Conservation (phyloP, 257 asterid genomes). For the Solanum sitiens region DNA sequence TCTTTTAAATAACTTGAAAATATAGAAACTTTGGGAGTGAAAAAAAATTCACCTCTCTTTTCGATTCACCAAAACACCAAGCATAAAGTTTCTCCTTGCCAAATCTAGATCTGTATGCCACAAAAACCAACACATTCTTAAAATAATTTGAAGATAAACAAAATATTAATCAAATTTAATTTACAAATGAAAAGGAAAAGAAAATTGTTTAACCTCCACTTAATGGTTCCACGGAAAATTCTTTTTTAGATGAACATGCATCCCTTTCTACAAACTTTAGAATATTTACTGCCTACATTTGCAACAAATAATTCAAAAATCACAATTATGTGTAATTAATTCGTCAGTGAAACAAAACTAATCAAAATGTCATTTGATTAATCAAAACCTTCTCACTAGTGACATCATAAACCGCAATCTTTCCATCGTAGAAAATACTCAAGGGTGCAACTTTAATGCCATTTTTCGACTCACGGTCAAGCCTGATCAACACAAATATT, state of each 20-base stretch:
- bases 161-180: neutral
- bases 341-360: neutral
- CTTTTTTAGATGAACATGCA: neutral
- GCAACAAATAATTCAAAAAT: neutral
- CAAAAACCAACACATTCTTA: neutral
- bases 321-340: neutral
- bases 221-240: neutral
- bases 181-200: neutral
- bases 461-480: neutral
- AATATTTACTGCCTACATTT: neutral
- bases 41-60: neutral
- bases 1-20: neutral
- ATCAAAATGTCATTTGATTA: neutral
- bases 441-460: neutral
- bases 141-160: neutral
- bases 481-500: neutral
- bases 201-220: neutral
- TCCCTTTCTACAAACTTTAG: neutral
- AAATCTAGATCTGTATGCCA: neutral
- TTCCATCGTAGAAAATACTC: neutral
- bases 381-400: neutral
- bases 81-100: neutral
- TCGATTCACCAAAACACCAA: neutral
- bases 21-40: neutral
- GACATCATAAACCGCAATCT: neutral